Evolutionary conservation across 495 filamentous ascomycete genomes (phyloP).

Genomic region (Penicillium salamii): DNA sequence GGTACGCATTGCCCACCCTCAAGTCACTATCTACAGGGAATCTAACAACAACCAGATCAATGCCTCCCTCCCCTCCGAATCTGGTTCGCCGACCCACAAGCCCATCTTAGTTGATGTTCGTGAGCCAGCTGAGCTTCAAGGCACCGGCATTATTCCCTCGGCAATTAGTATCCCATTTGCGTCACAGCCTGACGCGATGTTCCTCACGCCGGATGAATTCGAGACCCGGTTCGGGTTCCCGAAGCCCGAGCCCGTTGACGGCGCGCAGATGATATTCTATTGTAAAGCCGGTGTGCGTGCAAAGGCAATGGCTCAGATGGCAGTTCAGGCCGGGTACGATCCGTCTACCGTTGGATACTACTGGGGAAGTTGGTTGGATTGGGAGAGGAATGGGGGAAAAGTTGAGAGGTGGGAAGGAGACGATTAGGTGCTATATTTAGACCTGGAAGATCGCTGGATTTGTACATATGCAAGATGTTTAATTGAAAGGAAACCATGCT

Average conservation of each 20-base stretch:
- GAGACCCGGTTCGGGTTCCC: constrained; percentile 47
- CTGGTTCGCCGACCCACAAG: constrained; percentile 24
- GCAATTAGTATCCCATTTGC: constrained; percentile 77
- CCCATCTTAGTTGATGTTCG: constrained; percentile 67
- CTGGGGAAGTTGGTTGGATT: constrained; percentile 87
- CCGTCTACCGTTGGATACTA: constrained; percentile 75
- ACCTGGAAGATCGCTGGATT: background rate
- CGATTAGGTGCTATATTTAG: constrained; percentile 14
- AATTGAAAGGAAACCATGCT: too few species aligned
- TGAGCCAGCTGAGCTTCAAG: constrained; percentile 71
- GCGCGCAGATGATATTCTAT: constrained; percentile 69
- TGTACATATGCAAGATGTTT: background rate
- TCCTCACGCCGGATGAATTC: constrained; percentile 73
- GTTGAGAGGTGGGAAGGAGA: constrained; percentile 50
- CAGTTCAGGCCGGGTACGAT: constrained; percentile 70
- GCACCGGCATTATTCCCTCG: constrained; percentile 72
- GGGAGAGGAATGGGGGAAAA: constrained; percentile 65
- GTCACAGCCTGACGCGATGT: constrained; percentile 72
- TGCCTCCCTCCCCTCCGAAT: constrained; percentile 30
- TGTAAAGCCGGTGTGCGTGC: constrained; percentile 89
- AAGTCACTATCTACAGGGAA: background rate
- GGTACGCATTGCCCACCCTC: constrained; percentile 24
- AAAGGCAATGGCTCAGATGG: constrained; percentile 74
- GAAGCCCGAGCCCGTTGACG: constrained; percentile 33
- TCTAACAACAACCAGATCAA: constrained; percentile 31